Evolutionary conservation across 2,329 filamentous ascomycete species (phyloP).

Genomic region (Verticillium dahliae): DNA sequence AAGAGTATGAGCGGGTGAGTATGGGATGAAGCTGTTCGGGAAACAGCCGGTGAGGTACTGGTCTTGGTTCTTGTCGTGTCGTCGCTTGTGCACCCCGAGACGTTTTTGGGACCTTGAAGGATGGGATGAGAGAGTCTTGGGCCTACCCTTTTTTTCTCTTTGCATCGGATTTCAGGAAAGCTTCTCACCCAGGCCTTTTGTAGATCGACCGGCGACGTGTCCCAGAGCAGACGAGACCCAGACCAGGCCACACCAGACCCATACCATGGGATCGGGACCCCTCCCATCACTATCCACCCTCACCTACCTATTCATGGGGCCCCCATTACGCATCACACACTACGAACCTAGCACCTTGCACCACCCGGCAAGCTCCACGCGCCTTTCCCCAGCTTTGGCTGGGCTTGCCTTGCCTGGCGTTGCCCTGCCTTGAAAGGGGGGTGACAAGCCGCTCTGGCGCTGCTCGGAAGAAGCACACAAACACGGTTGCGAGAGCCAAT

Average conservation of each 20-base stretch:
- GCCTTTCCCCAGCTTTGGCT: neutral
- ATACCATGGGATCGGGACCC: neutral
- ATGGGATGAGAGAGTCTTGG: neutral
- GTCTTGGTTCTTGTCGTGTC: neutral
- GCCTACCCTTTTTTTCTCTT: neutral
- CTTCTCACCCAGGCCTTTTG: constrained; percentile 1
- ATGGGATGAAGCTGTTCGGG: neutral
- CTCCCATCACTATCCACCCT: neutral
- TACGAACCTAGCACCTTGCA: neutral
- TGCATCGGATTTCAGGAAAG: neutral
- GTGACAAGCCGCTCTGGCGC: neutral
- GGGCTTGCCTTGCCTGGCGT: no score
- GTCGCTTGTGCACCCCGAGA: neutral
- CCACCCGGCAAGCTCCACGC: neutral
- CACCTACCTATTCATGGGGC: neutral
- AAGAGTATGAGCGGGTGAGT: neutral
- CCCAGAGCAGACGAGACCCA: neutral
- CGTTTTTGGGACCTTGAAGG: no score
- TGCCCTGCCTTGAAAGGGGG: neutral
- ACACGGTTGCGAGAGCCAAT: neutral
- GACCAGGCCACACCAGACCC: neutral
- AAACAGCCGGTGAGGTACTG: neutral
- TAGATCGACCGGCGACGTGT: constrained; percentile 1
- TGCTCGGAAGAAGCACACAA: neutral
- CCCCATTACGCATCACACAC: neutral